Percentiles rank a stretch among this genome's conserved stretches.
These are phyloP conservation scores for Dalechampia spathulata DNA, from an alignment of 441 rosid species.

Conservation along the genomic window DNA sequence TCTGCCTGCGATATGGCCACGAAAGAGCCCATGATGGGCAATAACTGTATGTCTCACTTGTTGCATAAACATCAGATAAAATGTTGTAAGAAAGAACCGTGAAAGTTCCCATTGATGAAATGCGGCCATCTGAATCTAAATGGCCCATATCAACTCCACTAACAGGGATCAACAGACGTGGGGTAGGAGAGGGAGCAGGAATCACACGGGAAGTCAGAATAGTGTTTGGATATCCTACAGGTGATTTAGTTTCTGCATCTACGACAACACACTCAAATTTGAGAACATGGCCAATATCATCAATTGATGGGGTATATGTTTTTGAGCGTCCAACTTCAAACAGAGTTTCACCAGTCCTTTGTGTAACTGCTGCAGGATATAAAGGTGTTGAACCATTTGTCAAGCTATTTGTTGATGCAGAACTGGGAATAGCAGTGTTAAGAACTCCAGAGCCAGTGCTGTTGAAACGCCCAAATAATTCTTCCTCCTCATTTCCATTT, in stretches of 20 bases:
- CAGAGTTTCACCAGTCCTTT: constrained; percentile 81
- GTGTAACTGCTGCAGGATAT: constrained; percentile 73
- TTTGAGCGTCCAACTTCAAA: constrained; percentile 88
- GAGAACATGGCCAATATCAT: constrained; percentile 87
- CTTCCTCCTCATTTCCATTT: constrained; percentile 83
- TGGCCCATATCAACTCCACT: constrained; percentile 76
- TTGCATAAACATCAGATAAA: constrained; percentile 81
- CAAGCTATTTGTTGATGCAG: constrained; percentile 61
- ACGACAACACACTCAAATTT: constrained; percentile 93
- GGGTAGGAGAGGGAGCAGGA: constrained; percentile 97
- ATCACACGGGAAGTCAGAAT: constrained; percentile 89
- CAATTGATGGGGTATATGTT: constrained; percentile 93
- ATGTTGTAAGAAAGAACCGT: constrained; percentile 95
- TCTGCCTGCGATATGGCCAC: constrained; percentile 96
- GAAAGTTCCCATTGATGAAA: constrained; percentile 75
- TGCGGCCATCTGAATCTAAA: constrained; percentile 65
- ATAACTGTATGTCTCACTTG: constrained; percentile 70
- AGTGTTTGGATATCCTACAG: constrained; percentile 68
- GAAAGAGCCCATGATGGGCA: constrained; percentile 99
- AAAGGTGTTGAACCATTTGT: constrained; percentile 74
- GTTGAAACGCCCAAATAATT: constrained; percentile 72
- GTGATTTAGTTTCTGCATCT: constrained; percentile 64
- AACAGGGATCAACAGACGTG: constrained; percentile 82
- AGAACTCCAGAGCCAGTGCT: constrained; percentile 62
- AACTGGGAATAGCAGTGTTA: constrained; percentile 46